Percentiles rank a stretch among this genome's conserved stretches.
phyloP scores from a whole-genome alignment of 306 rosid species.

The Gynostemma pentaphyllum region DNA sequence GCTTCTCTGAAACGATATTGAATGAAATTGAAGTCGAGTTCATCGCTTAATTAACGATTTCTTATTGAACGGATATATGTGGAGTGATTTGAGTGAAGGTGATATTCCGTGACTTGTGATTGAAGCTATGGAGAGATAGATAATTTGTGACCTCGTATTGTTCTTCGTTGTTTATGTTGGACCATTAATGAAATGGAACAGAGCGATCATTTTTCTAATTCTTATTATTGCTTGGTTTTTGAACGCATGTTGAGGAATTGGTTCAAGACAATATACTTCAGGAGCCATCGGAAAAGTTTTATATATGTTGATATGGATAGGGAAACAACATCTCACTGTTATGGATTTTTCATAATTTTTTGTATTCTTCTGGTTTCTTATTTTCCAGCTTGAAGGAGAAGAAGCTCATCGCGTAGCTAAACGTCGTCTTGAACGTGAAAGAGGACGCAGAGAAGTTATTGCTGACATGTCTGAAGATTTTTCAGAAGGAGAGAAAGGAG shows the following conservation, averaged over 20 bases:
- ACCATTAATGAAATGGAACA: neutral
- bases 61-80: neutral
- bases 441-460: slow-evolving; percentile 41
- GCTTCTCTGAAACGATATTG: neutral
- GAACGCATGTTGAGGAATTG: neutral
- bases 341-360: neutral
- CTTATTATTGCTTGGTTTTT: neutral
- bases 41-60: neutral
- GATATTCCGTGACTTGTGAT: neutral
- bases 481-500: slow-evolving; percentile 54
- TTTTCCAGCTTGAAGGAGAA: slow-evolving; percentile 42
- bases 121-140: neutral
- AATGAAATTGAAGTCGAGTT: neutral
- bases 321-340: neutral
- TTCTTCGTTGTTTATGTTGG: neutral
- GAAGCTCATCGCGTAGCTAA: slow-evolving; percentile 29
- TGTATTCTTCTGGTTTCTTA: neutral
- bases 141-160: neutral
- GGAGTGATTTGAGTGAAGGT: neutral
- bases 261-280: neutral
- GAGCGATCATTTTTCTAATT: neutral
- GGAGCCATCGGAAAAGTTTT: neutral
- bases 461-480: slow-evolving; percentile 61
- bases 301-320: neutral
- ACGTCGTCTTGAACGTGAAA: slow-evolving; percentile 38